Evolutionary conservation across 495 filamentous ascomycete species (phyloP), one percentile per base, ranked within the genome.

Genomic region (Talaromyces liani): DNA sequence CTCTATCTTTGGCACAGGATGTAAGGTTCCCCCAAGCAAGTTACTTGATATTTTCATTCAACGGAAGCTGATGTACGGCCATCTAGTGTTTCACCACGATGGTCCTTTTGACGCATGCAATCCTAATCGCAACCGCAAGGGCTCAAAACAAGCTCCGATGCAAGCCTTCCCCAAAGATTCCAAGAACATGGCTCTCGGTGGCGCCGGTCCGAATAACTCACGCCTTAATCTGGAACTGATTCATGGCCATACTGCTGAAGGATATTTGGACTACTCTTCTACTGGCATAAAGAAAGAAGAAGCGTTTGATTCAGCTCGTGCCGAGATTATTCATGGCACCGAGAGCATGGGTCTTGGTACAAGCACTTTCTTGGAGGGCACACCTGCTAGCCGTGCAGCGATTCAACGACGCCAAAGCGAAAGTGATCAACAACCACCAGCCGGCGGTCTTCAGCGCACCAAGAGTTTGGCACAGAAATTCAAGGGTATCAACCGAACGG

Each of bases 71-170:
- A 49, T 10, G 20, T 31, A 55, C 64, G 58, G 18, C 69, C 65
- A 22, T 62, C 20, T 64, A 97, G 93, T 98, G 71, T 97, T 99
- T 75, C 95, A 99, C 65, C 95, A 99, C 71, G 95, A 99, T 71
- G 95, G 95, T 25, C 95, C 95, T 8, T 99, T 97, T 68, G 95
- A 99, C 77, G 95, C 95, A 16, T 94, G 92, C 75, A 97, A 97
- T 68, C 93, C 95, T 6, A 89, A 94, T 73, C 90, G 95, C 64
- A 99, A 99, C 72, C 87, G 91, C 57, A 91, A 90, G 68, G 90
- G 89, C 59, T 84, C 88, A 65, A 84, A 87, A 62, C 87, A 89
- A 31, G 92, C 94, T 12, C 95, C 95, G 2, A 96, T 99, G 91
- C 88, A 97, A 71, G 95, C 95, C 6, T 99, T 98, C 75, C 92